Percentiles rank a stretch among this genome's conserved stretches.
These are phyloP conservation scores for Fragaria vesca DNA, from an alignment of 306 rosid species.

Conservation along the genomic window DNA sequence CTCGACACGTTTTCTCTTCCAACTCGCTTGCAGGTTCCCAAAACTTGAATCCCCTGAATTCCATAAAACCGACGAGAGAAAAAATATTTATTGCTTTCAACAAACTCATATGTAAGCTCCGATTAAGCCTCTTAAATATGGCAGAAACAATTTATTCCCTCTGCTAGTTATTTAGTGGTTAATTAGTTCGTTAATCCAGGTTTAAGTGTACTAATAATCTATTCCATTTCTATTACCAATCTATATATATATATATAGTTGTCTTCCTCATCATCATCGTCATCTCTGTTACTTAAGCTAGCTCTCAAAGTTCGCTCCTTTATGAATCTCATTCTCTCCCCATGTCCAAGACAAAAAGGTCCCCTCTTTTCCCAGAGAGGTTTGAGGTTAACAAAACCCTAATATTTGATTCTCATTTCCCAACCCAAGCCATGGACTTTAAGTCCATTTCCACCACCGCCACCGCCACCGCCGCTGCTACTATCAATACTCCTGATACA, in stretches of 20 bases:
- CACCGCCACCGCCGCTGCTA: conserved; percentile 17
- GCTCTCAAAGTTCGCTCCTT: neutral
- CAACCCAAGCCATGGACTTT: conserved; percentile 48
- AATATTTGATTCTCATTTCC: conserved; percentile 21
- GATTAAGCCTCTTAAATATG: neutral
- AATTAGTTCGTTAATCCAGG: neutral
- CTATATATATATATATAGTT: neutral
- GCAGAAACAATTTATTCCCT: neutral
- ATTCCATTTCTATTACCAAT: neutral
- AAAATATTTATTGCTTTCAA: neutral
- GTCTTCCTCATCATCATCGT: neutral
- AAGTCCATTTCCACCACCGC: conserved; percentile 10
- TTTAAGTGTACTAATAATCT: neutral
- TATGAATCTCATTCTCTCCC: neutral
- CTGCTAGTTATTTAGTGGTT: neutral
- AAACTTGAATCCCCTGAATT: conserved; percentile 1
- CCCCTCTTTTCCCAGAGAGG: neutral
- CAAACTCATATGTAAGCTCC: neutral
- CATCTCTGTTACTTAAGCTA: neutral
- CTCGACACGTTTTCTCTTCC: neutral
- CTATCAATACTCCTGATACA: conserved; percentile 35
- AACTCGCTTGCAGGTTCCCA: neutral
- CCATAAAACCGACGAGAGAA: neutral
- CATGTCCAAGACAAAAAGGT: neutral
- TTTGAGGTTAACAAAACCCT: conserved; percentile 40